phyloP scores from a whole-genome alignment of 106 monocot species.

The Phalaenopsis equestris region DNA sequence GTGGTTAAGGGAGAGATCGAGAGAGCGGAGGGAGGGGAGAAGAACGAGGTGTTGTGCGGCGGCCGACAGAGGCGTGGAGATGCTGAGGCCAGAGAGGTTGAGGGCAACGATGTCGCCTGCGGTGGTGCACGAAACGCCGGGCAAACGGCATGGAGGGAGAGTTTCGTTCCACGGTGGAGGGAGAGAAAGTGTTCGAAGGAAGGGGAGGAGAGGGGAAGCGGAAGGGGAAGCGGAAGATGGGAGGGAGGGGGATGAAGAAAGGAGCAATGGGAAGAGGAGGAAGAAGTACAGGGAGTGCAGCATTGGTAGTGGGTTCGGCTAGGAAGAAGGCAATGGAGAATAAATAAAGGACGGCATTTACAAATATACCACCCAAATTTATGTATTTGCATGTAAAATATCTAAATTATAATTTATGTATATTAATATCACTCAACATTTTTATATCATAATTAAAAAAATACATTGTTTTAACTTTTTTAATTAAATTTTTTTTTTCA shows the following conservation, averaged over 20 bases:
- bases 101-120: slow-evolving; percentile 17
- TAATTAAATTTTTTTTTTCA: too few species aligned
- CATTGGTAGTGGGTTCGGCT: neutral
- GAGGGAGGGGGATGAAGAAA: neutral
- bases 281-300: neutral
- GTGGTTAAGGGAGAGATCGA: slow-evolving; percentile 45
- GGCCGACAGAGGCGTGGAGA: slow-evolving; percentile 21
- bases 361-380: too few species aligned
- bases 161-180: slow-evolving; percentile 37
- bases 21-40: slow-evolving; percentile 19
- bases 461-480: too few species aligned
- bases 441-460: too few species aligned
- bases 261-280: neutral
- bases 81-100: slow-evolving; percentile 34
- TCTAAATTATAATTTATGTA: too few species aligned
- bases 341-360: too few species aligned
- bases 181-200: slow-evolving; percentile 30
- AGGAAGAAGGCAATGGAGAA: too few species aligned
- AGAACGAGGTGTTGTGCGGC: slow-evolving; percentile 23
- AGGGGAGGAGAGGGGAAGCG: slow-evolving; percentile 31
- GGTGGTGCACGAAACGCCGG: slow-evolving; percentile 33
- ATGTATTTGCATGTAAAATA: too few species aligned
- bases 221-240: neutral
- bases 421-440: too few species aligned
- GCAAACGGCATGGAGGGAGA: slow-evolving; percentile 32